Evolutionary conservation across 1,284 basidiomycete species (phyloP).

Genomic region (Athelia sp.): DNA sequence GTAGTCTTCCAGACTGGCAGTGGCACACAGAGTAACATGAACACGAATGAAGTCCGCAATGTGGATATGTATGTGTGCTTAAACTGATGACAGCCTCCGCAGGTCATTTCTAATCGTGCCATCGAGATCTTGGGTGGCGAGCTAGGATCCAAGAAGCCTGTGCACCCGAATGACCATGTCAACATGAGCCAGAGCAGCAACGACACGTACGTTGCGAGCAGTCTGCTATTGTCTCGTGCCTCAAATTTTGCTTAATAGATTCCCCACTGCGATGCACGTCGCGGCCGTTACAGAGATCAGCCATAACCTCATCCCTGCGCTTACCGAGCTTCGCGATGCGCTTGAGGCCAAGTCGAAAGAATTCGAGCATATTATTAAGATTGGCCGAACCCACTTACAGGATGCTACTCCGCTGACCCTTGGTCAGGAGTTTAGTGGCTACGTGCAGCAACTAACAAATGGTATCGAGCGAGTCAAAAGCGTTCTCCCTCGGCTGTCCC

Average conservation of each 20-base stretch:
- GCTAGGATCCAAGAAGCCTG: slow-evolving; percentile 94
- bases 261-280: slow-evolving; percentile 99
- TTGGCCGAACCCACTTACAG: slow-evolving; percentile 97
- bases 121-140: slow-evolving; percentile 97
- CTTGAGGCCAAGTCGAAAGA: slow-evolving; percentile 78
- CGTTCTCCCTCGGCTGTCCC: slow-evolving; percentile 82
- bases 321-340: slow-evolving; percentile 80
- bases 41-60: slow-evolving; percentile 82
- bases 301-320: slow-evolving; percentile 78
- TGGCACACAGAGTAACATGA: slow-evolving; percentile 99
- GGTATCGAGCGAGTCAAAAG: slow-evolving; percentile 85
- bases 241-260: slow-evolving; percentile 43
- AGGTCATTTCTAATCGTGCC: slow-evolving; percentile 97
- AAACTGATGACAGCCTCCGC: not conserved
- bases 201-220: slow-evolving; percentile 92
- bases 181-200: slow-evolving; percentile 99
- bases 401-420: slow-evolving; percentile 98
- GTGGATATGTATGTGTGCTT: not conserved
- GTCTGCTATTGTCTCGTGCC: not conserved
- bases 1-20: slow-evolving; percentile 99
- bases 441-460: slow-evolving; percentile 92
- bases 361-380: slow-evolving; percentile 95
- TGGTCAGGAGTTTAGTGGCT: slow-evolving; percentile 98
- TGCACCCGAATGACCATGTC: slow-evolving; percentile 99
- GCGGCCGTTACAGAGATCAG: slow-evolving; percentile 91